Conservation (phyloP, 225 moss, liverwort and hornwort species). For the Asterella californica region DNA sequence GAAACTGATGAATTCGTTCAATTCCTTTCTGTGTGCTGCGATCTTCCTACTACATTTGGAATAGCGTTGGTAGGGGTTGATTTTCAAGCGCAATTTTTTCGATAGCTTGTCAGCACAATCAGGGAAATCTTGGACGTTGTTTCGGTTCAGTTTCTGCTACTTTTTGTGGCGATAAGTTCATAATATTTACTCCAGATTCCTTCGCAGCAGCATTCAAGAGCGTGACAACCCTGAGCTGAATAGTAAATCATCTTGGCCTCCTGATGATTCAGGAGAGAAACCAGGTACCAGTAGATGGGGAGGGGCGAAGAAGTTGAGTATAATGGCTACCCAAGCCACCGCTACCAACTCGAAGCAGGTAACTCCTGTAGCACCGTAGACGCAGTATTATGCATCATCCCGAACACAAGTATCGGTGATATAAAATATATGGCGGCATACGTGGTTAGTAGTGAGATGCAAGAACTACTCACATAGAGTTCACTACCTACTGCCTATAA, state of each 20-base stretch:
- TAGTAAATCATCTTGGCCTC: not conserved
- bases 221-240: not conserved
- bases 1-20: not conserved
- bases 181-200: not conserved
- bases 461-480: no score
- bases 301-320: conserved; percentile 19
- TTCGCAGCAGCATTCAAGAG: no score
- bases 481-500: no score
- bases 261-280: conserved; percentile 21
- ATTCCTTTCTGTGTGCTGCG: no score
- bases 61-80: no score
- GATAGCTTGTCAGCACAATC: not conserved
- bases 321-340: conserved; percentile 22
- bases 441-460: no score
- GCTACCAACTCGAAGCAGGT: conserved; percentile 22
- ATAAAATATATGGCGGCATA: no score
- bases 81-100: no score
- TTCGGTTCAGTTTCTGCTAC: not conserved
- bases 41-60: no score
- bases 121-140: not conserved
- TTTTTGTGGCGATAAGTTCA: not conserved
- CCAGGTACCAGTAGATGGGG: conserved; percentile 17
- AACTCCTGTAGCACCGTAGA: not conserved
- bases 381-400: no score
- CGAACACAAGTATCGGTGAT: no score